Base-by-base conservation (phyloP, 306 rosid genomes). In the Rosa multiflora region DNA sequence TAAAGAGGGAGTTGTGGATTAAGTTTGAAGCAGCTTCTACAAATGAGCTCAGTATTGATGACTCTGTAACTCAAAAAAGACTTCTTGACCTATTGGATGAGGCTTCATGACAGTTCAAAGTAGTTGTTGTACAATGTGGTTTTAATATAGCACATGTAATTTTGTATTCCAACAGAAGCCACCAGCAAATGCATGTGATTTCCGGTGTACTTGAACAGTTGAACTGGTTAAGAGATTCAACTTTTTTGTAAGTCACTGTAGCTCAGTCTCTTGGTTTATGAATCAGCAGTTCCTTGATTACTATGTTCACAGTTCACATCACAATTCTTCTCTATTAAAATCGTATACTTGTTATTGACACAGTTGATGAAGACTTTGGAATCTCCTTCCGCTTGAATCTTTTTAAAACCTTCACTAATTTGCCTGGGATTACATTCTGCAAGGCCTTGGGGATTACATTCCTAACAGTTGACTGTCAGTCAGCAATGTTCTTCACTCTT, bases 1-100 rank as follows among this genome's bases (percentile, higher is more conserved):
- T 96, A 73, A 96, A 96, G 85, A 93, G 87, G 82, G 99, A 96
- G 83, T 64, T 96, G 62, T 96, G 99, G 99, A 70, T 91, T 0
- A 91, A 78, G 79, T 96, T 96, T 83, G 99, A 96, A 79, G 98
- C 88, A 74, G 99, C 96, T 51, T 84, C 98, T 37, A 32, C 70
- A 53, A 73, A 72, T 74, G 89, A 69, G 44, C 63, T 81, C 82
- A 80, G 73, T 40, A 58, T 78, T 55, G 78, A 87, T 42, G 69
- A 52, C 47, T 77, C 79, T 20, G 82, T 62, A 10, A 77, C 84
- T 67, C 85, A 66, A 56, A 93, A 87, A 78, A 98, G 94, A 59
- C 93, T 96, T 83, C 86, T 93, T 49, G 98, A 93, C 71, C 87
- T 87, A 61, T 79, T 96, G 83, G 99, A 96, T 64, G 99, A 96